Evolutionary conservation across 1,284 basidiomycete genomes (phyloP).

Genomic region (Fistulinella cinereoalba): DNA sequence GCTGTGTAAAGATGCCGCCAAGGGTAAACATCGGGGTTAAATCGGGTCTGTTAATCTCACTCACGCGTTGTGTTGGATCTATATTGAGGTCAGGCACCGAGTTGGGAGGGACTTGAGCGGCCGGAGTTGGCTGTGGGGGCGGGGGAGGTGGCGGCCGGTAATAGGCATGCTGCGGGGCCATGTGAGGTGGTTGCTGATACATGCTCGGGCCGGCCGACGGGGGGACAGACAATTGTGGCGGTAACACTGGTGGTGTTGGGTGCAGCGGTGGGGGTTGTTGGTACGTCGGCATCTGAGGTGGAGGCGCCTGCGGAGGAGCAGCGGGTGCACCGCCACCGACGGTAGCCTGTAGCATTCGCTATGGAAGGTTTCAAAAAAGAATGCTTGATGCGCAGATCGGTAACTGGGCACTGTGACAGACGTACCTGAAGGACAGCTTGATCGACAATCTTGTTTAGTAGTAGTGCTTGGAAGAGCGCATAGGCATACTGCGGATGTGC

Average conservation of each 20-base stretch:
- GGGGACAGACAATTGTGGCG: constrained; percentile 33
- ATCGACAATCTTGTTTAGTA: constrained; percentile 95
- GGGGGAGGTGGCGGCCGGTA: constrained; percentile 41
- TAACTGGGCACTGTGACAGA: constrained; percentile 11
- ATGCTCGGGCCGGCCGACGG: constrained; percentile 35
- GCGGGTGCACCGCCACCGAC: constrained; percentile 19
- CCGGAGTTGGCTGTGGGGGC: constrained; percentile 29
- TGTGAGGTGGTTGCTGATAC: constrained; percentile 39
- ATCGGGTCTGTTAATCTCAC: constrained; percentile 6
- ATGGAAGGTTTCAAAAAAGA: constrained; percentile 19
- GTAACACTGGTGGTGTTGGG: constrained; percentile 36
- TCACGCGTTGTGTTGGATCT: constrained; percentile 33
- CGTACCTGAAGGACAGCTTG: constrained; percentile 73
- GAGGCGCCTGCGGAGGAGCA: constrained; percentile 32
- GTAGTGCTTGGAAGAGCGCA: constrained; percentile 92
- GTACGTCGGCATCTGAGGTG: constrained; percentile 32
- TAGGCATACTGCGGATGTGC: constrained; percentile 93
- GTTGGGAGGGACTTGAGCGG: constrained; percentile 26
- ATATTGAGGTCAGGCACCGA: constrained; percentile 35
- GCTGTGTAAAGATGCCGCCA: constrained; percentile 39
- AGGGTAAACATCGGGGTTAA: neutral
- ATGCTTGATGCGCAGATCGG: constrained; percentile 13
- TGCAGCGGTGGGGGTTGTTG: constrained; percentile 39
- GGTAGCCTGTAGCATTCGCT: constrained; percentile 36
- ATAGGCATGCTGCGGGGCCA: constrained; percentile 44